Percentiles rank a stretch among this genome's conserved stretches.
Conservation (phyloP, 2,329 filamentous ascomycete species). For the Trichoderma simmonsii region DNA sequence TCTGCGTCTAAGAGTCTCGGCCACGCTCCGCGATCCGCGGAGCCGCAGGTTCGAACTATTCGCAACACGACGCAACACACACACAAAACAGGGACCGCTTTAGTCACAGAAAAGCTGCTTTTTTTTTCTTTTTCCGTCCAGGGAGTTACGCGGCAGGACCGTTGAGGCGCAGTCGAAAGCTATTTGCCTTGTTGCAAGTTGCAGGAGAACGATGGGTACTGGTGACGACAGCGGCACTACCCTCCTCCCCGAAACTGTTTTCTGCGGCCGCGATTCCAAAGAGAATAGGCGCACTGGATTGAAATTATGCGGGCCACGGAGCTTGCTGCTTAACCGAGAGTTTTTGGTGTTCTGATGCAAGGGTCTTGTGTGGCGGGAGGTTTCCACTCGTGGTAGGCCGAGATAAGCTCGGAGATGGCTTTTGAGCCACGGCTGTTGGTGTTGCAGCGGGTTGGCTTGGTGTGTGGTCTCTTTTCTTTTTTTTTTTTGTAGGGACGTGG, state of each 20-base stretch:
- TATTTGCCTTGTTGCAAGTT: background rate
- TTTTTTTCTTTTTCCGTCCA: background rate
- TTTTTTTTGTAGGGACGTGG: background rate
- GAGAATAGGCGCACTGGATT: background rate
- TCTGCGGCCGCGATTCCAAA: background rate
- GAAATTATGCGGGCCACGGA: background rate
- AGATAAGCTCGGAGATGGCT: background rate
- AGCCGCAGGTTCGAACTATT: background rate
- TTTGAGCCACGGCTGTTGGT: background rate
- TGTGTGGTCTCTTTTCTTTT: background rate
- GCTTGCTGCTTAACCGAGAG: background rate
- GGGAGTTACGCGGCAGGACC: background rate
- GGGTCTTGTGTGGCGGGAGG: background rate
- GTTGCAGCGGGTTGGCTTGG: background rate
- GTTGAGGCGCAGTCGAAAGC: conserved; percentile 7
- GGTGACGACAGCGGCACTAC: conserved; percentile 10
- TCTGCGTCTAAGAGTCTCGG: background rate
- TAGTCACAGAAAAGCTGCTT: background rate
- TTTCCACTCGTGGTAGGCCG: background rate
- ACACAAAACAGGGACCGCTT: background rate
- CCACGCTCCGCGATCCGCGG: conserved; percentile 1
- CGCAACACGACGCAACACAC: background rate
- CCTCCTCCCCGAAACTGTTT: background rate
- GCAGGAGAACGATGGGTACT: background rate
- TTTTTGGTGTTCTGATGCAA: background rate